Conservation (phyloP, 2,329 filamentous ascomycete genomes). For the Aspergillus sp. region DNA sequence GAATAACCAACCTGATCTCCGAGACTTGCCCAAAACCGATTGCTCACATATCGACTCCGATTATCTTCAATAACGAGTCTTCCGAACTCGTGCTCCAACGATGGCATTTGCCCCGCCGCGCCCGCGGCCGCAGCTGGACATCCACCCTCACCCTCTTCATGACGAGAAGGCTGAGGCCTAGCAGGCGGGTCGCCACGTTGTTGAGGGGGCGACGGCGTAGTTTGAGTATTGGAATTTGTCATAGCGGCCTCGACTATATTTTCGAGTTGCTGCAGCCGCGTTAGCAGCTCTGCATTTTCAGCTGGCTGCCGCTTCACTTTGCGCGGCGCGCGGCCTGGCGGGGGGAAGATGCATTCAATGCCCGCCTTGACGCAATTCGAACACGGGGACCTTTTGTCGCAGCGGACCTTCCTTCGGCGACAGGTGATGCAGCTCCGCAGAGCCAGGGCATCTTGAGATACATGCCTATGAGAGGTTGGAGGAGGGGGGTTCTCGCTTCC, state of each 20-base stretch:
- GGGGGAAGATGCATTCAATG: conserved; percentile 63
- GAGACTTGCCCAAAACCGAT: conserved; percentile 61
- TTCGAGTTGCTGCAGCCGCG: conserved; percentile 58
- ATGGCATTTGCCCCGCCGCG: conserved; percentile 15
- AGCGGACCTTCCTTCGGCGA: conserved; percentile 49
- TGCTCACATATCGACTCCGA: conserved; percentile 62
- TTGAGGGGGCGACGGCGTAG: conserved; percentile 11
- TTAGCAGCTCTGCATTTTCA: conserved; percentile 59
- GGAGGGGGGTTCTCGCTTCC: conserved; percentile 6
- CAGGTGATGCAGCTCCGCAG: conserved; percentile 49
- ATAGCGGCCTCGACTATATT: conserved; percentile 55
- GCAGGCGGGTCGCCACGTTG: conserved; percentile 4
- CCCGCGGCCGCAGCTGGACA: conserved; percentile 12
- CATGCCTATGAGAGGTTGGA: conserved; percentile 1
- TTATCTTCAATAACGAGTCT: conserved; percentile 60
- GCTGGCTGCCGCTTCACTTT: conserved; percentile 54
- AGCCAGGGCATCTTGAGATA: conserved; percentile 27
- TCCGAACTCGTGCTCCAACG: conserved; percentile 53
- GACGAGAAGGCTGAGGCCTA: background rate
- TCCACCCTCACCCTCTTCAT: background rate
- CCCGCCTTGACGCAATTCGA: conserved; percentile 50
- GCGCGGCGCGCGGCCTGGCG: conserved; percentile 60
- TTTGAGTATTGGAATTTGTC: conserved; percentile 1
- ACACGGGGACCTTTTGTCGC: conserved; percentile 50
- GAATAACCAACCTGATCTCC: conserved; percentile 54